Evolutionary conservation across 192 early-diverging fungal species (phyloP).

Genomic region (Coemansia sp.): DNA sequence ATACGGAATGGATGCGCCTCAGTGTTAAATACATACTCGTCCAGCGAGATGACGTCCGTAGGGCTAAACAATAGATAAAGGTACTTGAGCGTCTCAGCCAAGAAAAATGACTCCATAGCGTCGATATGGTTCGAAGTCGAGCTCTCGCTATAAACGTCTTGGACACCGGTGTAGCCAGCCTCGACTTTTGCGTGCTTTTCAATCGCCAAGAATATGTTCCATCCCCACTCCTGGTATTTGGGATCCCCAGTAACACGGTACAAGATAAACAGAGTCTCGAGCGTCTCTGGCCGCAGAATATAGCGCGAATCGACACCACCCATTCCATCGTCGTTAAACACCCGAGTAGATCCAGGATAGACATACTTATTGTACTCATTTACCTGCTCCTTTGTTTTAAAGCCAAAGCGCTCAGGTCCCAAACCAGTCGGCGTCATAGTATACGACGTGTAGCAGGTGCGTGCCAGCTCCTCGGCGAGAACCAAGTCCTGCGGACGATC

Average conservation of each 20-base stretch:
- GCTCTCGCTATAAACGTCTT: slow-evolving; percentile 11
- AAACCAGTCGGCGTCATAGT: slow-evolving; percentile 71
- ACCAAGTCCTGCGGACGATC: slow-evolving; percentile 62
- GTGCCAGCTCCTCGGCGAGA: slow-evolving; percentile 74
- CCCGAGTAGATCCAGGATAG: neutral
- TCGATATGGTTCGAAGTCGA: slow-evolving; percentile 5
- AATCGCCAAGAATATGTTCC: slow-evolving; percentile 85
- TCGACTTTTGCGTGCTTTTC: slow-evolving; percentile 72
- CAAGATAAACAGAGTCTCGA: slow-evolving; percentile 85
- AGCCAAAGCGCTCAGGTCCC: slow-evolving; percentile 70
- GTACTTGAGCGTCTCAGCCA: slow-evolving; percentile 97
- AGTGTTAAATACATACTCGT: slow-evolving; percentile 90
- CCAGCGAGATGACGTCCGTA: slow-evolving; percentile 63
- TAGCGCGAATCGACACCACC: slow-evolving; percentile 24
- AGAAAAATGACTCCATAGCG: slow-evolving; percentile 78
- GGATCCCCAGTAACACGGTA: slow-evolving; percentile 81
- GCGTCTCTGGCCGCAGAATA: slow-evolving; percentile 82
- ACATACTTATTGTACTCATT: neutral
- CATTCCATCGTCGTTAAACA: slow-evolving; percentile 8
- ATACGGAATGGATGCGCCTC: slow-evolving; percentile 85
- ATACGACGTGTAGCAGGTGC: slow-evolving; percentile 81
- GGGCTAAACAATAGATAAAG: slow-evolving; percentile 85
- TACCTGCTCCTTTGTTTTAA: neutral
- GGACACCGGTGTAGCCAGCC: slow-evolving; percentile 59
- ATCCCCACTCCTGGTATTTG: slow-evolving; percentile 76